Percentiles rank a stretch among this genome's conserved stretches.
Evolutionary conservation across 495 filamentous ascomycete genomes (phyloP).

Genomic region (Amorphotheca resinae): DNA sequence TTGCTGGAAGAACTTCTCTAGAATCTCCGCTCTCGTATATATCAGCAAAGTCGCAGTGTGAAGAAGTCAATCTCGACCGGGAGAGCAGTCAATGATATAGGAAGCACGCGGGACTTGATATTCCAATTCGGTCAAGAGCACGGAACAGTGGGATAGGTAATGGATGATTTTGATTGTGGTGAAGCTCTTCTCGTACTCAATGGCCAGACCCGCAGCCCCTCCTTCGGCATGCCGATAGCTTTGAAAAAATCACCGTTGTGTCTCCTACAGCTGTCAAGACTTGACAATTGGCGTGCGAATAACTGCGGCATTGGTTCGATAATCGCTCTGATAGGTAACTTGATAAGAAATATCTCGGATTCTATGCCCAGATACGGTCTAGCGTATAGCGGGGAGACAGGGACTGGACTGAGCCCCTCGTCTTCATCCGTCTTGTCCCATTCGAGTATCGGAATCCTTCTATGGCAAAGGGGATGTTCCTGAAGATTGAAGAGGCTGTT

Average conservation of each 20-base stretch:
- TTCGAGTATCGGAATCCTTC: neutral
- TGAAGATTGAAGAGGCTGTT: no score
- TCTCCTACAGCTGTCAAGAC: slow-evolving; percentile 2
- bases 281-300: neutral
- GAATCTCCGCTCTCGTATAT: neutral
- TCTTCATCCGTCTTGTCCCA: neutral
- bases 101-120: slow-evolving; percentile 12
- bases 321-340: neutral
- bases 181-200: slow-evolving; percentile 9
- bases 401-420: neutral
- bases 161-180: slow-evolving; percentile 11
- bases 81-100: slow-evolving; percentile 15
- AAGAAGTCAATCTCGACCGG: neutral
- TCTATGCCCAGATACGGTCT: neutral
- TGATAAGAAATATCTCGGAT: neutral
- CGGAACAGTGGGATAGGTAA: slow-evolving; percentile 1
- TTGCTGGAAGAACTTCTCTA: neutral
- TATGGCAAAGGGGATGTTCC: no score
- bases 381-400: neutral
- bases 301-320: no score
- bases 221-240: slow-evolving; percentile 7
- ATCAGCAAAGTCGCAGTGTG: neutral
- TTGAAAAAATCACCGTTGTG: slow-evolving; percentile 5
- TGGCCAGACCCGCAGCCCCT: slow-evolving; percentile 5
- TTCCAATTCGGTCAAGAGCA: slow-evolving; percentile 18